A percentile compares a stretch with the other conserved stretches of the same genome.
phyloP scores from a whole-genome alignment of 1,284 basidiomycete species.

The Ustanciosporium gigantosporum region DNA sequence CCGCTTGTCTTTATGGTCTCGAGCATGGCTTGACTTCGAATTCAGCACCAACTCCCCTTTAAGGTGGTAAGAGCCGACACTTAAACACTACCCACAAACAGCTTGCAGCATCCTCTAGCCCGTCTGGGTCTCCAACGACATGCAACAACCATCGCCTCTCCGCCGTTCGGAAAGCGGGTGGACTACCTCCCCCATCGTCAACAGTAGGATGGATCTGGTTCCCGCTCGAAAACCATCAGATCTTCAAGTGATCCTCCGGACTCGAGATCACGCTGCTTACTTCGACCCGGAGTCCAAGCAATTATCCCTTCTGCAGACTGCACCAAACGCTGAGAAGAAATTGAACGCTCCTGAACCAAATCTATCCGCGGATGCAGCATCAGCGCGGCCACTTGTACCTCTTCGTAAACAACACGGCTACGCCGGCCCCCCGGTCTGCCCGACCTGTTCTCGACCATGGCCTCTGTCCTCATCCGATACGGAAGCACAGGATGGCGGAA shows the following conservation, averaged over 20 bases:
- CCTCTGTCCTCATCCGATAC: background rate
- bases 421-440: conserved; percentile 10
- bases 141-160: no score
- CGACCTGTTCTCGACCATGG: conserved; percentile 36
- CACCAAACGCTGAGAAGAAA: background rate
- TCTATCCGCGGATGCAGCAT: background rate
- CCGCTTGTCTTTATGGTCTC: no score
- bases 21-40: no score
- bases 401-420: conserved; percentile 1
- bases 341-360: background rate
- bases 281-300: conserved; percentile 39
- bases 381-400: conserved; percentile 8
- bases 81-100: no score
- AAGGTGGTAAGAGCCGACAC: no score
- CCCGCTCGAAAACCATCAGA: conserved; percentile 21
- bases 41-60: no score
- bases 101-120: no score
- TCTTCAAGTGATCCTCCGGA: conserved; percentile 49
- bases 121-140: no score
- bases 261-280: conserved; percentile 42
- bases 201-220: conserved; percentile 32
- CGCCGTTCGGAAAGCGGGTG: conserved; percentile 3
- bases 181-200: conserved; percentile 9
- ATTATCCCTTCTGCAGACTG: conserved; percentile 30
- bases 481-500: background rate